Base-by-base conservation (phyloP, 129 eudicot genomes). In the Sambucus nigra region DNA sequence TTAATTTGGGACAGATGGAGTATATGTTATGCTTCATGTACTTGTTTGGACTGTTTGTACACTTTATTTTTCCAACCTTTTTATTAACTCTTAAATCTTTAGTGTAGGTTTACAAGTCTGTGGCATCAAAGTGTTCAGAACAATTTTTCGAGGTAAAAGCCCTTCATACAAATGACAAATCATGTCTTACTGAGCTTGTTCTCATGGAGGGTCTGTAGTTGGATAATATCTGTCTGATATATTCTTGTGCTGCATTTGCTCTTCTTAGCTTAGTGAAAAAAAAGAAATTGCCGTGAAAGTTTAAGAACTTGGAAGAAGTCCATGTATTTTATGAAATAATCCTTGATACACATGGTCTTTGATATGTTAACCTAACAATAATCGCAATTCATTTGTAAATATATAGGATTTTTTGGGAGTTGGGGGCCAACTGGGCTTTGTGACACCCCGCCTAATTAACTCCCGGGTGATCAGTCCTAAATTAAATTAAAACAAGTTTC, bases 91-190 rank as follows among this genome's bases (percentile, higher is more conserved):
- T 29, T 0, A 3, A 1, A 44, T 45, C 38, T 62, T 50, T 48
- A 32, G 53, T 60, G 13, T 65, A 88, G 96, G 96, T 88, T 12
- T 91, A 85, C 67, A 91, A 91, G 64, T 73, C 87, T 53, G 76
- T 91, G 53, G 95, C 72, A 46, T 69, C 81, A 20, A 79, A 77
- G 71, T 74, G 78, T 61, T 81, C 94, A 28, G 66, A 79, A 68
- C 99, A 91, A 75, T 41, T 61, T 11, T 72, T 82, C 70, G 95
- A 91, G 99, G 98, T 91, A 81, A 75, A 23, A 26, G 56, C 64
- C 22, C 51, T 8, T 12, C 19, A 18, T n/a, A 3, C 11, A 33
- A 23, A 32, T 25, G 29, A 17, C 33, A 51, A 51, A 51, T 2
- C n/a, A n/a, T n/a, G n/a, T n/a, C n/a, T n/a, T 23, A 23, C 25